Percentiles rank a stretch among this genome's conserved stretches.
Evolutionary conservation across 148 eudicot genomes (phyloP).

Genomic region (Simmondsia chinensis): DNA sequence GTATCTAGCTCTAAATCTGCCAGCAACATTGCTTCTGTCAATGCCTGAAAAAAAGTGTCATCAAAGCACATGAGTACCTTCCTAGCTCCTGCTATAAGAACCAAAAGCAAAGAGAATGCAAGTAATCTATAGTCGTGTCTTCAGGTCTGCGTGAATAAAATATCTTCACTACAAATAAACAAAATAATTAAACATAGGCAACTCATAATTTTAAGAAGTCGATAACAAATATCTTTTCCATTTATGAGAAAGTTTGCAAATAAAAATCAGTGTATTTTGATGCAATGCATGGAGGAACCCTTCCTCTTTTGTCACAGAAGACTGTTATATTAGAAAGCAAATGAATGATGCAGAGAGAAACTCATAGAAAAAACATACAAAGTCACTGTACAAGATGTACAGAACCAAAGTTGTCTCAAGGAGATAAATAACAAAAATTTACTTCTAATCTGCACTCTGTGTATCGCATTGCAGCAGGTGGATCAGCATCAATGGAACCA

Average conservation of each 20-base stretch:
- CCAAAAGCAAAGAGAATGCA: too few relatives aligned
- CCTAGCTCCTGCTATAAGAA: too few relatives aligned
- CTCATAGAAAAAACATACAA: neutral
- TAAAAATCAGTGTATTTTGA: too few relatives aligned
- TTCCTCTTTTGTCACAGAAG: neutral
- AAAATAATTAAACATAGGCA: too few relatives aligned
- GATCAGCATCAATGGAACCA: slow-evolving; percentile 96
- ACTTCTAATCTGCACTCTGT: slow-evolving; percentile 97
- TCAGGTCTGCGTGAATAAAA: too few relatives aligned
- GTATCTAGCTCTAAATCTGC: slow-evolving; percentile 91
- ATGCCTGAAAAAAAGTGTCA: slow-evolving; percentile 87
- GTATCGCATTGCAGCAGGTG: slow-evolving; percentile 99
- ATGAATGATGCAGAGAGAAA: neutral
- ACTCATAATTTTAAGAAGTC: too few relatives aligned
- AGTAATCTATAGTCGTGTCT: too few relatives aligned
- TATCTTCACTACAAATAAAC: too few relatives aligned
- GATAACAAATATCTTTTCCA: too few relatives aligned
- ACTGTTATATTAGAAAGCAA: neutral
- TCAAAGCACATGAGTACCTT: too few relatives aligned
- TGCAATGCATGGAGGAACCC: too few relatives aligned
- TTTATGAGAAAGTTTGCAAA: too few relatives aligned
- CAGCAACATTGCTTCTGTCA: slow-evolving; percentile 88
- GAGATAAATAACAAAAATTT: slow-evolving; percentile 13
- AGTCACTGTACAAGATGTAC: neutral
- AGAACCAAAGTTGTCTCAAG: neutral